Evolutionary conservation across 2,329 filamentous ascomycete species (phyloP).

Genomic region (Fusarium sp.): DNA sequence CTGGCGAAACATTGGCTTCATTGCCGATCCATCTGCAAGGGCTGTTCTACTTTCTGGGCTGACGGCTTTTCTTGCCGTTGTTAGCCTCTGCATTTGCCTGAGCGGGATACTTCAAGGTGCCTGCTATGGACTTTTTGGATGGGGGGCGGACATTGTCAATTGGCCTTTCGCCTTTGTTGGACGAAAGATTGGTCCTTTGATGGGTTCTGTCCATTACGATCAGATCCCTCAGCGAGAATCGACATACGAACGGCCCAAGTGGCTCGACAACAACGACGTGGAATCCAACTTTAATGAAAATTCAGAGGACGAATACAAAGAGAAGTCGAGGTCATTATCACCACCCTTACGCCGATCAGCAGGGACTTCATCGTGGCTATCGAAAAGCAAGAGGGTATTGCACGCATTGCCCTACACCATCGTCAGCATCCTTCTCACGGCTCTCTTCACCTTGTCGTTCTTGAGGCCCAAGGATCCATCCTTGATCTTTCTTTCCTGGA

Average conservation of each 20-base stretch:
- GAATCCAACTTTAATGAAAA: background rate
- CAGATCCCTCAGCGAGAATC: conserved; percentile 27
- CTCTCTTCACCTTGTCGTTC: conserved; percentile 40
- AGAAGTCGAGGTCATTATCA: conserved; percentile 12
- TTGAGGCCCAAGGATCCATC: conserved; percentile 49
- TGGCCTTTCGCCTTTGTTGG: conserved; percentile 42
- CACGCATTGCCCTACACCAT: conserved; percentile 35
- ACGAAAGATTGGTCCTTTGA: conserved; percentile 11
- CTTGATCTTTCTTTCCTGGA: conserved; percentile 52
- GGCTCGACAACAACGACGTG: conserved; percentile 15
- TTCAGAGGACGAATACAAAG: conserved; percentile 26
- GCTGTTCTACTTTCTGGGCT: conserved; percentile 50
- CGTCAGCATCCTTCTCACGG: conserved; percentile 41
- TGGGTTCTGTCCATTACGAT: conserved; percentile 16
- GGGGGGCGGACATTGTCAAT: conserved; percentile 45
- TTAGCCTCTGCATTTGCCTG: conserved; percentile 29
- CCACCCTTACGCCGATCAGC: background rate
- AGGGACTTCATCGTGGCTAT: background rate
- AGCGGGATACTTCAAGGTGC: conserved; percentile 45
- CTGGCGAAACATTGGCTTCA: conserved; percentile 52
- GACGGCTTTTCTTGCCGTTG: conserved; percentile 44
- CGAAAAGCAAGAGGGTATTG: conserved; percentile 13
- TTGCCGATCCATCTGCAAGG: conserved; percentile 48
- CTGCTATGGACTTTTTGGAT: conserved; percentile 44
- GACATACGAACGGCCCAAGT: conserved; percentile 3